phyloP scores from a whole-genome alignment of 2,329 filamentous ascomycete species.

The Microsporum canis region DNA sequence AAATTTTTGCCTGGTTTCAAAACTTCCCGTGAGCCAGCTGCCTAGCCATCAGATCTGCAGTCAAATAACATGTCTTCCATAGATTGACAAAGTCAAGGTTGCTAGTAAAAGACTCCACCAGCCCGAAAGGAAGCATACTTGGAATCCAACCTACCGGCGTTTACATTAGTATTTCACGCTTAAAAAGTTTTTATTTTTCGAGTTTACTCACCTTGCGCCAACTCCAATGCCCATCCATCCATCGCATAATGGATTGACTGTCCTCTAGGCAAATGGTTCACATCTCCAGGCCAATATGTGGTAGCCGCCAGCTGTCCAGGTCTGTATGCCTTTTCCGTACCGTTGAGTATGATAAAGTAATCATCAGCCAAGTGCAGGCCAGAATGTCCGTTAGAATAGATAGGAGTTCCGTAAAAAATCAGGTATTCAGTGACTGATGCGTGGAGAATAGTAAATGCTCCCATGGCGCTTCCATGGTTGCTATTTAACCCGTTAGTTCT shows the following conservation, averaged over 20 bases:
- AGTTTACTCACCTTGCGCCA: constrained; percentile 41
- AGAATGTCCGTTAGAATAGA: constrained; percentile 79
- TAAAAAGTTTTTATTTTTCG: background rate
- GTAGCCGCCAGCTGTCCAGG: constrained; percentile 57
- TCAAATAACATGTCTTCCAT: constrained; percentile 65
- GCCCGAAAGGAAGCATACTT: constrained; percentile 83
- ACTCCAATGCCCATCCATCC: constrained; percentile 73
- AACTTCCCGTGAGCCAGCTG: constrained; percentile 64
- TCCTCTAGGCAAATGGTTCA: constrained; percentile 63
- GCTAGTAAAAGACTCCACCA: constrained; percentile 66
- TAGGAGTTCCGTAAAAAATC: constrained; percentile 68
- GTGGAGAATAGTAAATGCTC: constrained; percentile 73
- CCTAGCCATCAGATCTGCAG: constrained; percentile 61
- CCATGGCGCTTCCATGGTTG: constrained; percentile 23
- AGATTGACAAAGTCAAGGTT: constrained; percentile 78
- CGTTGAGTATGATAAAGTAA: constrained; percentile 83
- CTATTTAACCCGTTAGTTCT: background rate
- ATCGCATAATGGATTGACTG: constrained; percentile 74
- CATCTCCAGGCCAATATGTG: constrained; percentile 55
- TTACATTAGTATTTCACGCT: constrained; percentile 30
- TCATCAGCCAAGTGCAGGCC: constrained; percentile 86
- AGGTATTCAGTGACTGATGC: constrained; percentile 80
- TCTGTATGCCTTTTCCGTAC: constrained; percentile 64
- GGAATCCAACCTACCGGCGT: constrained; percentile 59
- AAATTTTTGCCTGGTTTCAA: constrained; percentile 28